These are phyloP conservation scores for Venturia carpophila DNA, from an alignment of 2,329 filamentous ascomycete species.

Conservation along the genomic window DNA sequence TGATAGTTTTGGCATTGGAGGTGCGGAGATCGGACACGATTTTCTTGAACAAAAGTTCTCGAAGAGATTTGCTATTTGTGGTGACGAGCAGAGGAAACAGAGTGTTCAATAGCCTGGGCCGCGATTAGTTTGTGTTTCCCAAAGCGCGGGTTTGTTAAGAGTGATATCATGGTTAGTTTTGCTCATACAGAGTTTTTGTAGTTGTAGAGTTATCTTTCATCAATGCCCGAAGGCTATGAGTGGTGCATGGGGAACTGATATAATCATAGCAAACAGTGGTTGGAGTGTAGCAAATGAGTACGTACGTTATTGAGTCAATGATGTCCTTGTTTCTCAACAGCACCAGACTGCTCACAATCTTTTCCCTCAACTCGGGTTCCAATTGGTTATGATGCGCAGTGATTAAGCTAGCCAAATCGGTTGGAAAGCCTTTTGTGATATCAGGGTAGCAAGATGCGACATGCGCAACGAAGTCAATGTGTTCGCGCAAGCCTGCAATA, in stretches of 20 bases:
- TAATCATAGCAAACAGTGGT: slow-evolving; percentile 10
- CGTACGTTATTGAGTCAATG: slow-evolving; percentile 58
- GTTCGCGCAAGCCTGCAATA: slow-evolving; percentile 75
- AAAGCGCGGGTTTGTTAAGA: not conserved
- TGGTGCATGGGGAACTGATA: slow-evolving; percentile 14
- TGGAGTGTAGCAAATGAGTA: not conserved
- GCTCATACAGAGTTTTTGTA: slow-evolving; percentile 15
- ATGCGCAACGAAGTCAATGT: slow-evolving; percentile 90
- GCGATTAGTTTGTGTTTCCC: slow-evolving; percentile 9
- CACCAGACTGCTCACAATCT: slow-evolving; percentile 85
- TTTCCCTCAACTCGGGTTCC: slow-evolving; percentile 80
- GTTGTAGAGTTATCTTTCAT: slow-evolving; percentile 12
- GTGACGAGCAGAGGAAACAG: slow-evolving; percentile 89
- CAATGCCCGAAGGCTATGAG: slow-evolving; percentile 10
- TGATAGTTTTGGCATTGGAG: slow-evolving; percentile 77
- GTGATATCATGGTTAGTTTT: not conserved
- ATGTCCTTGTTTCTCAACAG: slow-evolving; percentile 85
- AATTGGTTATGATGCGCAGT: slow-evolving; percentile 74
- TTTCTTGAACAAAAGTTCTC: slow-evolving; percentile 77
- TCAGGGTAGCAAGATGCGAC: slow-evolving; percentile 88
- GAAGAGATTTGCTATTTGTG: slow-evolving; percentile 85
- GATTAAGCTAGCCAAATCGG: slow-evolving; percentile 74
- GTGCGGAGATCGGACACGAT: slow-evolving; percentile 85
- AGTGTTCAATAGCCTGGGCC: slow-evolving; percentile 61
- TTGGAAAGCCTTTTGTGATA: slow-evolving; percentile 67